Percentiles rank a stretch among this genome's conserved stretches.
Conservation (phyloP, 768 basidiomycete species). For the Leccinum fibrillosum region DNA sequence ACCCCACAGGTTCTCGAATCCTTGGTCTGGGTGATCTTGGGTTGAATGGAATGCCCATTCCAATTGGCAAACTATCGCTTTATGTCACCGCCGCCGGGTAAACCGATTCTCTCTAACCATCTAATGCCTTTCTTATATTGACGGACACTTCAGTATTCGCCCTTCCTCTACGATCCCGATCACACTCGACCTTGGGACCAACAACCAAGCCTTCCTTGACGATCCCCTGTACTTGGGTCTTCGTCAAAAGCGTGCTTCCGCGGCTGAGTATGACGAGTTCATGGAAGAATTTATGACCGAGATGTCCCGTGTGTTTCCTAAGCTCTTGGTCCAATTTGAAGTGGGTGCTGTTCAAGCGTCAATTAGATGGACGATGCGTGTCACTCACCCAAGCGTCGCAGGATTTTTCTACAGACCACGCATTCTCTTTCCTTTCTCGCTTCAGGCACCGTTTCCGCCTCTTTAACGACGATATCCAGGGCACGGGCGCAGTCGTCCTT, state of each 20-base stretch:
- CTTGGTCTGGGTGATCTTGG: slow-evolving; percentile 85
- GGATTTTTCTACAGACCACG: slow-evolving; percentile 92
- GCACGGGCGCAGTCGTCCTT: slow-evolving; percentile 89
- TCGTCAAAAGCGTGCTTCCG: slow-evolving; percentile 62
- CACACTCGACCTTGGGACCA: slow-evolving; percentile 85
- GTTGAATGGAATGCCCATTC: slow-evolving; percentile 83
- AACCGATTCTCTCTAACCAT: slow-evolving; percentile 12
- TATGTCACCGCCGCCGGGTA: slow-evolving; percentile 91
- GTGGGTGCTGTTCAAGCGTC: slow-evolving; percentile 30
- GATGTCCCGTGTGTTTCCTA: slow-evolving; percentile 71
- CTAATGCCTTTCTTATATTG: not conserved
- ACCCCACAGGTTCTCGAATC: slow-evolving; percentile 67
- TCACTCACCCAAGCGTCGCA: slow-evolving; percentile 25
- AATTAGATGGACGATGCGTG: not conserved
- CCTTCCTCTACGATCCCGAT: slow-evolving; percentile 80
- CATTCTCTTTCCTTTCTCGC: slow-evolving; percentile 78
- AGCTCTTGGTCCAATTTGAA: slow-evolving; percentile 84
- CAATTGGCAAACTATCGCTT: slow-evolving; percentile 89
- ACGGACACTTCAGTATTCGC: slow-evolving; percentile 52
- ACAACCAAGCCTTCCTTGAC: slow-evolving; percentile 72
- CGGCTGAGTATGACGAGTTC: slow-evolving; percentile 69
- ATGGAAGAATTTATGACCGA: slow-evolving; percentile 94
- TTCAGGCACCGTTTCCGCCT: slow-evolving; percentile 74
- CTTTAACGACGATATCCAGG: slow-evolving; percentile 92
- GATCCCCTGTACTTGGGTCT: slow-evolving; percentile 91